Conservation (phyloP, 108 stramenopile genomes). For the Epipyxis sp. region DNA sequence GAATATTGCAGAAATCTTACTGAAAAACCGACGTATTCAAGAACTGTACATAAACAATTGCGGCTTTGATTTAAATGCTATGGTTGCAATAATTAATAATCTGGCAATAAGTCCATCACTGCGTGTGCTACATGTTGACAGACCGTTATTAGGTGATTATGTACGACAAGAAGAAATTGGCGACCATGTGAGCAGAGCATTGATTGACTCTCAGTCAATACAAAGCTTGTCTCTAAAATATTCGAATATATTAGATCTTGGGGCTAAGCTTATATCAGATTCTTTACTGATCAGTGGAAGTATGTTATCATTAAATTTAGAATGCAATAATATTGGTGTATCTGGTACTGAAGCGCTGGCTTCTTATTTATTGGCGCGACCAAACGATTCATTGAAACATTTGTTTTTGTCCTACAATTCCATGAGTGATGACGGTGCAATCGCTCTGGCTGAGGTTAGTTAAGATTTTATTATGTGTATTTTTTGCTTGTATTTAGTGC, state of each 20-base stretch:
- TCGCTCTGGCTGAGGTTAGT: neutral
- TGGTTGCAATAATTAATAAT: neutral
- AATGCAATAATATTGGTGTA: conserved; percentile 13
- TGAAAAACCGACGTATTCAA: neutral
- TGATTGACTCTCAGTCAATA: neutral
- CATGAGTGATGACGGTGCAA: conserved; percentile 11
- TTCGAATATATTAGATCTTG: neutral
- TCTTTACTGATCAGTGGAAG: neutral
- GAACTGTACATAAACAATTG: neutral
- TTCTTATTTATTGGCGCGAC: neutral
- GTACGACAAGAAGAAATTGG: neutral
- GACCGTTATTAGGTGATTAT: neutral
- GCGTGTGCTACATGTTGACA: neutral
- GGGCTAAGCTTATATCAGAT: neutral
- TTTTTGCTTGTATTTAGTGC: no score
- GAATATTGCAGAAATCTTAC: neutral
- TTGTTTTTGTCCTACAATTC: neutral
- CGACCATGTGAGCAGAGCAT: neutral
- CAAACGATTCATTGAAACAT: neutral
- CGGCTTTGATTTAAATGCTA: neutral
- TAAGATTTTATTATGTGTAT: no score
- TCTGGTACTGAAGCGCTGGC: conserved; percentile 4
- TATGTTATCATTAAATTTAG: neutral
- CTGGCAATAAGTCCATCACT: neutral
- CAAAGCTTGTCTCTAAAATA: neutral